Percentiles rank a stretch among this genome's conserved stretches.
phyloP scores from a whole-genome alignment of 306 rosid species.

The Canavalia ensiformis region DNA sequence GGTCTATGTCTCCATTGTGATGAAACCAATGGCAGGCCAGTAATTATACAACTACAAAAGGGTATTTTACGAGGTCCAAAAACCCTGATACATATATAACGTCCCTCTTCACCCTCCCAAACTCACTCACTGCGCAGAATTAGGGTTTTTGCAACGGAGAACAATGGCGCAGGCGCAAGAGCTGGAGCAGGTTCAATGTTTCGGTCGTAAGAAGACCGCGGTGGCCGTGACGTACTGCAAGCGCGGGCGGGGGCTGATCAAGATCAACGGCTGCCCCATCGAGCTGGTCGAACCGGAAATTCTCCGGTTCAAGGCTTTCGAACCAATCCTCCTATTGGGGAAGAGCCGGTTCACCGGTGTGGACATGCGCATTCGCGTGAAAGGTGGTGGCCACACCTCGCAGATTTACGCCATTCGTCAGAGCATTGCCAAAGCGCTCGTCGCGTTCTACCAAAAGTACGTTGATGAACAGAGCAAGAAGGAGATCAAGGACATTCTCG shows the following conservation, averaged over 20 bases:
- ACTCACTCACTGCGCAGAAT: background rate
- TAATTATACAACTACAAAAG: background rate
- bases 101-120: background rate
- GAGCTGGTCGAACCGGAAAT: constrained; percentile 84
- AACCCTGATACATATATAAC: constrained; percentile 34
- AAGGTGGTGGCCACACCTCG: constrained; percentile 86
- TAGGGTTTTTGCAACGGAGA: constrained; percentile 35
- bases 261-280: constrained; percentile 88
- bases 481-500: constrained; percentile 87
- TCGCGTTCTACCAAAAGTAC: constrained; percentile 84
- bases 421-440: constrained; percentile 86
- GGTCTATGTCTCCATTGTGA: background rate
- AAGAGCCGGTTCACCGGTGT: constrained; percentile 75
- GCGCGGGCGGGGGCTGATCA: constrained; percentile 82
- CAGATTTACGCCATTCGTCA: constrained; percentile 91
- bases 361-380: constrained; percentile 85
- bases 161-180: constrained; percentile 48
- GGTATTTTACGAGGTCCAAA: background rate
- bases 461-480: constrained; percentile 94
- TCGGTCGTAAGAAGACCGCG: constrained; percentile 91
- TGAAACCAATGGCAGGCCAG: background rate
- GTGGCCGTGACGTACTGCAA: constrained; percentile 93
- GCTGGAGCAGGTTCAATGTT: constrained; percentile 77
- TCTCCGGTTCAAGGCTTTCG: constrained; percentile 84
- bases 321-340: constrained; percentile 81